Evolutionary conservation across 2,329 filamentous ascomycete species (phyloP), one percentile per base, ranked within the genome.

Genomic region (Alternaria arbusti): DNA sequence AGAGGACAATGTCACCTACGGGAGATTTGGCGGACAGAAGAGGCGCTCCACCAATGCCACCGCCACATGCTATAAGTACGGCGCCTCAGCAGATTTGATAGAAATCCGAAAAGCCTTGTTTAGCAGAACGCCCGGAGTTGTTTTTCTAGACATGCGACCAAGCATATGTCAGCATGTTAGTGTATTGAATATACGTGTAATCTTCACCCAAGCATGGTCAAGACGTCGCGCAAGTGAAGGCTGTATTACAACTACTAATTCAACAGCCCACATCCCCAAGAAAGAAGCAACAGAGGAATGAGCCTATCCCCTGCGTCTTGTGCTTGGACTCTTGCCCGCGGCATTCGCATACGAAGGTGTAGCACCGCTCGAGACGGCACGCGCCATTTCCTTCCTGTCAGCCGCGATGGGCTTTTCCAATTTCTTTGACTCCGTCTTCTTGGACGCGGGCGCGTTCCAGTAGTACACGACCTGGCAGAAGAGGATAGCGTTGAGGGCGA

Each of bases 391-490:
- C 56, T 78, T 71, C 58, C 74, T 75, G 55, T 79, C 74, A 15
- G 77, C 66, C 20, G 69, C 72, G 40, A 80, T 73, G 3, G 77
- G 78, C 61, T 79, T 76, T 63, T 80, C 76, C 12, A 79, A 68
- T 72, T 82, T 83, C 67, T 78, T 79, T 32, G 74, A 70, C 61
- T 70, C 60, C 6, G 73, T 75, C 52, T 68, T 69, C 69, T 76
- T 76, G 20, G 69, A 70, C 9, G 76, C 60, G 3, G 77, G 73
- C 23, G 70, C 83, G 75, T 97, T 97, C 96, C 96, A 99, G 85
- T 98, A 98, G 83, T 94, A 97, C 26, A 97, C 78, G 91, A 99
- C 96, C 84, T 99, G 96, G 43, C 86, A 82, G 13, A 94, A 94
- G 61, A 99, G 86, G 60, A 99, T 87, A 61, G 90, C 85, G 81